Evolutionary conservation across 768 basidiomycete genomes (phyloP).

Genomic region (Suillus discolor): DNA sequence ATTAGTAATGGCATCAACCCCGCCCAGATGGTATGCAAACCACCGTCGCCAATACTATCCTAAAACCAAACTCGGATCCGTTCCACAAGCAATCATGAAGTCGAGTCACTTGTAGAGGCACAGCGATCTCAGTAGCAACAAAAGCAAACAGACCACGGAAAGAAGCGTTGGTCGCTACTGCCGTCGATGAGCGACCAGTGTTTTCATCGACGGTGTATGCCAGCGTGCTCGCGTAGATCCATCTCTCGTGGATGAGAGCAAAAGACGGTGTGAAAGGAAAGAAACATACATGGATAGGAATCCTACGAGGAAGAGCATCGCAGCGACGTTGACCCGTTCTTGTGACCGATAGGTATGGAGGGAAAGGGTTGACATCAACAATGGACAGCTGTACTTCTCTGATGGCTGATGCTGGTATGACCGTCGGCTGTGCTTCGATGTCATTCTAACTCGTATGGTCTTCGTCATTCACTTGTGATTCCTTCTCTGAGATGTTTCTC

Average conservation of each 20-base stretch:
- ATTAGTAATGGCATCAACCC: slow-evolving; percentile 58
- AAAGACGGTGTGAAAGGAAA: background rate
- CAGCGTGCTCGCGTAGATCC: slow-evolving; percentile 66
- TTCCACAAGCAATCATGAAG: background rate
- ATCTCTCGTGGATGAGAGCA: slow-evolving; percentile 30
- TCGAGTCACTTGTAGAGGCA: slow-evolving; percentile 58
- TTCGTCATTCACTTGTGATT: background rate
- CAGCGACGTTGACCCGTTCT: slow-evolving; percentile 63
- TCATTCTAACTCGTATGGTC: background rate
- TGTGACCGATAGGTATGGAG: slow-evolving; percentile 24
- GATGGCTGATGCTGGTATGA: background rate
- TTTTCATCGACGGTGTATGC: slow-evolving; percentile 90
- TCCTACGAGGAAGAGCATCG: slow-evolving; percentile 69
- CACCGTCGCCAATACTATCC: slow-evolving; percentile 28
- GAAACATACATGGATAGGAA: slow-evolving; percentile 64
- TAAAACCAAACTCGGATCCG: background rate
- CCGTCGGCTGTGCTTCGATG: background rate
- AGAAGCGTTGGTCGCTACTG: slow-evolving; percentile 73
- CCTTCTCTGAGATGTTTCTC: background rate
- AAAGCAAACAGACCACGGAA: slow-evolving; percentile 74
- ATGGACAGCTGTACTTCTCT: background rate
- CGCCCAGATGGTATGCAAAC: slow-evolving; percentile 42
- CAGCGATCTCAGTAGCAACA: slow-evolving; percentile 70
- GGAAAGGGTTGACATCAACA: background rate
- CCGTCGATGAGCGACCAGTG: slow-evolving; percentile 74